Percentiles rank a stretch among this genome's conserved stretches.
These are phyloP conservation scores for Colletotrichum sidae DNA, from an alignment of 2,329 filamentous ascomycete species.

Conservation along the genomic window DNA sequence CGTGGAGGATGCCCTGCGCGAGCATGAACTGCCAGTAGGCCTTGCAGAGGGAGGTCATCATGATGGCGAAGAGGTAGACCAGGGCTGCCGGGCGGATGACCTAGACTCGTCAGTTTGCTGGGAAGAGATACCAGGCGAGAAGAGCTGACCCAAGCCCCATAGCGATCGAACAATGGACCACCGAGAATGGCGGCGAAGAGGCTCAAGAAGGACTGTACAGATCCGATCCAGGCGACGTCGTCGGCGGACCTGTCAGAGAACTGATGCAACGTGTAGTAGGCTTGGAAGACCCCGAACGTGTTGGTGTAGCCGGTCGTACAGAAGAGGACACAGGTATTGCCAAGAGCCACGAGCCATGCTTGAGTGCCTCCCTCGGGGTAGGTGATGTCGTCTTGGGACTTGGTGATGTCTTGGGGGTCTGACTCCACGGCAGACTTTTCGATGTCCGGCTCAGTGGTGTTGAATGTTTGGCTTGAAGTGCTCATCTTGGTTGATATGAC, in stretches of 20 bases:
- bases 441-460: background rate
- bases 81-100: conserved; percentile 30
- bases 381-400: conserved; percentile 8
- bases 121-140: background rate
- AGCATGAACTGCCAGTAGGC: conserved; percentile 66
- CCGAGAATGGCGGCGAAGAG: conserved; percentile 49
- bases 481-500: no score
- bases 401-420: background rate
- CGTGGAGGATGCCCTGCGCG: conserved; percentile 59
- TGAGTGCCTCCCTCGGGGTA: conserved; percentile 47
- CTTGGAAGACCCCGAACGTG: conserved; percentile 58
- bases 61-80: conserved; percentile 51
- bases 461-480: conserved; percentile 1
- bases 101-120: background rate
- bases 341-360: conserved; percentile 55
- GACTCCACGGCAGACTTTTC: background rate
- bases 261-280: conserved; percentile 54
- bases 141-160: conserved; percentile 48
- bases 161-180: conserved; percentile 56
- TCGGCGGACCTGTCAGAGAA: conserved; percentile 46
- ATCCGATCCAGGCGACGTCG: conserved; percentile 57
- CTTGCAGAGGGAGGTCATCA: conserved; percentile 57
- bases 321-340: conserved; percentile 51
- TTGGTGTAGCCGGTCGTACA: conserved; percentile 55
- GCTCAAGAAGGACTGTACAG: conserved; percentile 49